Conservation (phyloP, 73 alveolate genomes). For the Paramecium sexaurelia region DNA sequence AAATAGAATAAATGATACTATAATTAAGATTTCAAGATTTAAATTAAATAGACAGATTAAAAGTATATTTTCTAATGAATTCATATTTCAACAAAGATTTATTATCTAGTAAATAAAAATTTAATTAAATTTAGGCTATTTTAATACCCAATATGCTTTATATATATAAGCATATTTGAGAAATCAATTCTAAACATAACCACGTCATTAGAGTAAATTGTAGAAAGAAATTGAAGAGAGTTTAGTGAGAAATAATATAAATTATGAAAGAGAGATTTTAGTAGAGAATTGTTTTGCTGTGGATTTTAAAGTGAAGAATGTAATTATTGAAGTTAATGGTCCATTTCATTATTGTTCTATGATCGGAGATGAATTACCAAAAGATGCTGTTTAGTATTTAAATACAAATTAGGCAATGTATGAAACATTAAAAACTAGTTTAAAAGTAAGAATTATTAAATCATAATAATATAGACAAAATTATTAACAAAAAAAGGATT, state of each 20-base stretch:
- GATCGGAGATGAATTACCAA: neutral
- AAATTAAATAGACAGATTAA: neutral
- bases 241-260: neutral
- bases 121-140: neutral
- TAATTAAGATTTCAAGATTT: neutral
- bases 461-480: neutral
- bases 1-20: neutral
- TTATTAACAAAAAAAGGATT: neutral
- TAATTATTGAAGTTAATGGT: conserved; percentile 39
- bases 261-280: neutral
- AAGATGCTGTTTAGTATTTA: neutral
- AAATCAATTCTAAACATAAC: neutral
- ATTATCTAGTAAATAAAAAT: neutral
- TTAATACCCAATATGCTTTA: neutral
- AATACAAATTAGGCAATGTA: neutral
- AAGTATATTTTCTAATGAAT: conserved; percentile 19
- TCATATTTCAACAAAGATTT: neutral
- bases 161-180: conserved; percentile 24
- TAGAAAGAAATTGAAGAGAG: neutral
- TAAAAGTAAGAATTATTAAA: neutral
- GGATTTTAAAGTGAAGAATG: conserved; percentile 11
- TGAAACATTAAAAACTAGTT: neutral
- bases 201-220: neutral
- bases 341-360: conserved; percentile 27
- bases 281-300: conserved; percentile 51